These are phyloP conservation scores for Lepidium aucheri DNA, from an alignment of 345 rosid species.

Conservation along the genomic window DNA sequence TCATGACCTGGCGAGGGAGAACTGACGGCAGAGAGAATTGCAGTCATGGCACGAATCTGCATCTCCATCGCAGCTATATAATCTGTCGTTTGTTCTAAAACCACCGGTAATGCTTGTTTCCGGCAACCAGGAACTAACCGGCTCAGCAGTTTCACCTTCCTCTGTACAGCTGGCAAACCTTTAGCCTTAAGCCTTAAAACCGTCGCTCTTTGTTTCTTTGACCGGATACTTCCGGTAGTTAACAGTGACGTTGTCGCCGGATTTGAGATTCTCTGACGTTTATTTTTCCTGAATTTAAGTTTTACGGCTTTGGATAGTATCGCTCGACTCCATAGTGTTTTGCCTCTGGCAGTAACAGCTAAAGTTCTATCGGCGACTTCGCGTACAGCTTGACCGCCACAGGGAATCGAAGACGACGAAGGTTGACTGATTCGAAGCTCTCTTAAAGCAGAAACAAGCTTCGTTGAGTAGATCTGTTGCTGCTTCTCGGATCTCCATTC, in stretches of 20 bases:
- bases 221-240: slow-evolving; percentile 29
- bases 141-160: slow-evolving; percentile 76
- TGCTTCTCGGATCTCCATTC: slow-evolving; percentile 83
- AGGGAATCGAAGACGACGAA: slow-evolving; percentile 40
- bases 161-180: slow-evolving; percentile 66
- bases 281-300: slow-evolving; percentile 70
- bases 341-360: slow-evolving; percentile 73
- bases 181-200: slow-evolving; percentile 47
- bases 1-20: slow-evolving; percentile 24
- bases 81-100: slow-evolving; percentile 89
- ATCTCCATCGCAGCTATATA: slow-evolving; percentile 96
- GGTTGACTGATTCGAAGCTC: slow-evolving; percentile 37
- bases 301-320: slow-evolving; percentile 62
- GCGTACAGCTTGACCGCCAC: slow-evolving; percentile 56
- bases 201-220: slow-evolving; percentile 63
- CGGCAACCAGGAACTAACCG: slow-evolving; percentile 97
- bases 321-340: slow-evolving; percentile 90
- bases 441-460: slow-evolving; percentile 59
- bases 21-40: slow-evolving; percentile 45
- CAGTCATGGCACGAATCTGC: slow-evolving; percentile 92
- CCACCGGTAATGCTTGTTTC: slow-evolving; percentile 75
- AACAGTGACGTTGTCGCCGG: slow-evolving; percentile 9
- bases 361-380: slow-evolving; percentile 79
- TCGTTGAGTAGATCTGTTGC: slow-evolving; percentile 74
- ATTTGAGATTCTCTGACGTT: slow-evolving; percentile 36